Evolutionary conservation across 257 asterid genomes (phyloP).

Genomic region (Craterostigma plantagineum): DNA sequence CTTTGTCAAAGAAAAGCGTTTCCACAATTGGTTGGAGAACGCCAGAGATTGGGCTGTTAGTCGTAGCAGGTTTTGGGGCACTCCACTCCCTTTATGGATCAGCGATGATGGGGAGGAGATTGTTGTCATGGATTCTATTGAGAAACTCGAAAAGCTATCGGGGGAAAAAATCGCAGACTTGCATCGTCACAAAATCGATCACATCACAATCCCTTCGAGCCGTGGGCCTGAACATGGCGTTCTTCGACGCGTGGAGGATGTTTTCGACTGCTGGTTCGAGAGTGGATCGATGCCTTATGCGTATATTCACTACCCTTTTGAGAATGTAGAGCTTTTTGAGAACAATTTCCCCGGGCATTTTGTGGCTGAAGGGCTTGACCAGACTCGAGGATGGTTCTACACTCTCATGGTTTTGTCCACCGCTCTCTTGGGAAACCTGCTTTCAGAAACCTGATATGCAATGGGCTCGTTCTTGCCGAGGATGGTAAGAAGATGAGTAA

Average conservation of each 20-base stretch:
- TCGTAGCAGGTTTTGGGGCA: conserved; percentile 99
- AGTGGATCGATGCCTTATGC: conserved; percentile 99
- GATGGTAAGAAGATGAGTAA: conserved; percentile 99
- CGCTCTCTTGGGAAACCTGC: conserved; percentile 93
- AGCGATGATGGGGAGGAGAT: conserved; percentile 85
- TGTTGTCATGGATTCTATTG: conserved; percentile 74
- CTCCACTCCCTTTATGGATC: conserved; percentile 92
- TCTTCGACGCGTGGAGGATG: conserved; percentile 91
- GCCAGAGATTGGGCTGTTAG: conserved; percentile 99
- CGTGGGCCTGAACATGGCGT: conserved; percentile 77
- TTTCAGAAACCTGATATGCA: conserved; percentile 89
- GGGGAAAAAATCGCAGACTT: conserved; percentile 78
- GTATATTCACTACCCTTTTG: conserved; percentile 92
- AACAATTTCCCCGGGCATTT: conserved; percentile 96
- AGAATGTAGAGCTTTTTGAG: conserved; percentile 72
- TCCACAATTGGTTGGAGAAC: conserved; percentile 97
- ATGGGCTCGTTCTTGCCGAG: conserved; percentile 94
- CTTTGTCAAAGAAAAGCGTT: conserved; percentile 94
- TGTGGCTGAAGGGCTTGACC: conserved; percentile 98
- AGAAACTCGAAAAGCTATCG: conserved; percentile 67
- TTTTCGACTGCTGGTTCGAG: conserved; percentile 99
- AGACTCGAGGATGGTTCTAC: conserved; percentile 98
- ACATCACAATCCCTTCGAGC: conserved; percentile 72
- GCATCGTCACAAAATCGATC: conserved; percentile 93
- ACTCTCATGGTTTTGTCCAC: conserved; percentile 98